Conservation (phyloP, 371 early-diverging fungal genomes). For the Mucor saturninus region DNA sequence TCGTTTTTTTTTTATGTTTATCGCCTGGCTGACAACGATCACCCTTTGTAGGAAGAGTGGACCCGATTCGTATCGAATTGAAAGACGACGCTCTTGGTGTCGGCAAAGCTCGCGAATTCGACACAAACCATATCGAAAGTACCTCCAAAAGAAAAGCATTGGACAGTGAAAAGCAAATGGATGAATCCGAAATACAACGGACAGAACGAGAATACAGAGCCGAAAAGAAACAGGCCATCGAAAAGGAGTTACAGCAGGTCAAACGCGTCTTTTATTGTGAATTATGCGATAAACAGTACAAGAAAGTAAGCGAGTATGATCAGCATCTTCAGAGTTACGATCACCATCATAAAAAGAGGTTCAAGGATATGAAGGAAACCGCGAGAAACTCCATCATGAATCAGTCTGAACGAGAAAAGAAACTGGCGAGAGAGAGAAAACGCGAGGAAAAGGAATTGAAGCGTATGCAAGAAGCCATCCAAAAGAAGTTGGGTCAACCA, state of each 20-base stretch:
- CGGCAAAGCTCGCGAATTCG: slow-evolving; percentile 65
- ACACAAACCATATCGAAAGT: slow-evolving; percentile 51
- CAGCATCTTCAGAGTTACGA: slow-evolving; percentile 80
- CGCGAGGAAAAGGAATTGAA: slow-evolving; percentile 73
- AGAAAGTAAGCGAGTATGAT: slow-evolving; percentile 75
- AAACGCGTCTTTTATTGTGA: slow-evolving; percentile 78
- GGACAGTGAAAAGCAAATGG: slow-evolving; percentile 64
- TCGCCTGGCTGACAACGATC: too few species aligned
- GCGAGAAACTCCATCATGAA: slow-evolving; percentile 46
- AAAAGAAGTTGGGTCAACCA: slow-evolving; percentile 43
- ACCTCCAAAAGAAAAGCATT: slow-evolving; percentile 68
- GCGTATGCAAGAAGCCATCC: slow-evolving; percentile 69
- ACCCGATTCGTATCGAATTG: slow-evolving; percentile 66
- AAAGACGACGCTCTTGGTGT: slow-evolving; percentile 70
- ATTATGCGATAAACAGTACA: slow-evolving; percentile 82
- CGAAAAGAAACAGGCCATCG: slow-evolving; percentile 49
- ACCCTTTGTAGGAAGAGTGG: slow-evolving; percentile 57
- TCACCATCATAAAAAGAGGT: slow-evolving; percentile 80
- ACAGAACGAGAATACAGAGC: slow-evolving; percentile 51
- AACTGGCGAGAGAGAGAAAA: slow-evolving; percentile 68
- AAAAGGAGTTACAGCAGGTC: slow-evolving; percentile 66
- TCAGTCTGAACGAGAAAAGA: slow-evolving; percentile 49
- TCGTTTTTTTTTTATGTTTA: not conserved
- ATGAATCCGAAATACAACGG: slow-evolving; percentile 65
- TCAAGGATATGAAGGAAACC: slow-evolving; percentile 78